Percentiles rank a stretch among this genome's conserved stretches.
These are phyloP conservation scores for Gossypium australe DNA, from an alignment of 345 rosid genomes.

Conservation along the genomic window DNA sequence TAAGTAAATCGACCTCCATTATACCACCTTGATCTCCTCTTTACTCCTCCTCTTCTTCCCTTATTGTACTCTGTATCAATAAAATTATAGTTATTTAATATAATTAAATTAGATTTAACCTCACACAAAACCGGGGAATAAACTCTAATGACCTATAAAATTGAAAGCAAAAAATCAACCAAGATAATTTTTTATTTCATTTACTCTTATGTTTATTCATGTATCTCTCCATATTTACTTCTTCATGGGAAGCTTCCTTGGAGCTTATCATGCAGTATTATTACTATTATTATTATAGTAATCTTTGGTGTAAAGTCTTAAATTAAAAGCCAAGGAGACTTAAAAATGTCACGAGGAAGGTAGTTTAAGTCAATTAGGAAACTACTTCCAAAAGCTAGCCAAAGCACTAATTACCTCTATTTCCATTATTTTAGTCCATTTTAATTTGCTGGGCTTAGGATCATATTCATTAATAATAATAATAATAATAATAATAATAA, in stretches of 20 bases:
- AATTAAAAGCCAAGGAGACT: slow-evolving; percentile 35
- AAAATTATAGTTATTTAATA: too few relatives aligned
- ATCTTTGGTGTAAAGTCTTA: slow-evolving; percentile 26
- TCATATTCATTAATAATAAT: background rate
- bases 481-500: too few relatives aligned
- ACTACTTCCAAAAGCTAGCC: slow-evolving; percentile 21
- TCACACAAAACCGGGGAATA: too few relatives aligned
- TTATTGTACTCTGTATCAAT: too few relatives aligned
- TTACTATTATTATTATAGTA: slow-evolving; percentile 19
- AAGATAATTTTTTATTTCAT: too few relatives aligned
- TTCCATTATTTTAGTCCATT: background rate
- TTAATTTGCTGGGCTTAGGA: background rate
- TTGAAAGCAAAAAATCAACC: too few relatives aligned
- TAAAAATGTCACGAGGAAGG: slow-evolving; percentile 22
- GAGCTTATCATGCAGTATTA: slow-evolving; percentile 24
- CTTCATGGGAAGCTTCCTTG: background rate
- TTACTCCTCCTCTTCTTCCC: too few relatives aligned
- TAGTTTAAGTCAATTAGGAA: slow-evolving; percentile 28
- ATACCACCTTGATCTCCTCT: too few relatives aligned
- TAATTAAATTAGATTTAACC: too few relatives aligned
- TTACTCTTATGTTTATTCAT: background rate
- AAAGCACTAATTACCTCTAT: slow-evolving; percentile 19
- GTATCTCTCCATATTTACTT: background rate
- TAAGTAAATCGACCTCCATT: too few relatives aligned
- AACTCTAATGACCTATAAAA: too few relatives aligned